Percentiles rank a stretch among this genome's conserved stretches.
phyloP scores from a whole-genome alignment of 371 early-diverging fungal species.

The Apophysomyces elegans region DNA sequence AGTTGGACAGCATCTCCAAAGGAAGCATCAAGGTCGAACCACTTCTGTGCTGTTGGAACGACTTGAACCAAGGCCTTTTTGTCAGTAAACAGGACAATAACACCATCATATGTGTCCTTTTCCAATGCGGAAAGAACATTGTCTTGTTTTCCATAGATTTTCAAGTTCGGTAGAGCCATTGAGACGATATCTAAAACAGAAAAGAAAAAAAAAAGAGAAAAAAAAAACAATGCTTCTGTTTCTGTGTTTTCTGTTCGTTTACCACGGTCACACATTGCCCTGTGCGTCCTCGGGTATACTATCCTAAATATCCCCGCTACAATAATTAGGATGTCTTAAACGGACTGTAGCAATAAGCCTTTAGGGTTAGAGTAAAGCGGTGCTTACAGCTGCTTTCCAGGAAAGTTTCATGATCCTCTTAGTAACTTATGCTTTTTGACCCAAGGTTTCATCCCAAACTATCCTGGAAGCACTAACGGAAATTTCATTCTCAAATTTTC shows the following conservation, averaged over 20 bases:
- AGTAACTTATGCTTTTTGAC: too few species aligned
- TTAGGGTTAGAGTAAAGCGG: background rate
- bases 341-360: background rate
- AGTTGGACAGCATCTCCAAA: conserved; percentile 49
- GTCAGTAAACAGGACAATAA: conserved; percentile 45
- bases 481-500: too few species aligned
- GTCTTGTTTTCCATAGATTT: background rate
- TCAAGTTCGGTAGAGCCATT: conserved; percentile 1
- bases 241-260: background rate
- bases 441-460: too few species aligned
- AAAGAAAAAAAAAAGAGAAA: background rate
- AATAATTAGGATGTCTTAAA: background rate
- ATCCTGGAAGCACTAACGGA: too few species aligned
- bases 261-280: too few species aligned
- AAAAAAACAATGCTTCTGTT: background rate
- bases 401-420: too few species aligned
- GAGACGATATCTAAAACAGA: background rate
- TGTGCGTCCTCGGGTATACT: too few species aligned
- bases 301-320: background rate
- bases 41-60: conserved; percentile 30
- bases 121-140: background rate
- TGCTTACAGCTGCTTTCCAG: too few species aligned
- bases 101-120: conserved; percentile 35
- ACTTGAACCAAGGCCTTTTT: conserved; percentile 29
- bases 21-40: conserved; percentile 37